Evolutionary conservation across 2,329 filamentous ascomycete species (phyloP).

Genomic region (Ophiostoma triangulosporum): DNA sequence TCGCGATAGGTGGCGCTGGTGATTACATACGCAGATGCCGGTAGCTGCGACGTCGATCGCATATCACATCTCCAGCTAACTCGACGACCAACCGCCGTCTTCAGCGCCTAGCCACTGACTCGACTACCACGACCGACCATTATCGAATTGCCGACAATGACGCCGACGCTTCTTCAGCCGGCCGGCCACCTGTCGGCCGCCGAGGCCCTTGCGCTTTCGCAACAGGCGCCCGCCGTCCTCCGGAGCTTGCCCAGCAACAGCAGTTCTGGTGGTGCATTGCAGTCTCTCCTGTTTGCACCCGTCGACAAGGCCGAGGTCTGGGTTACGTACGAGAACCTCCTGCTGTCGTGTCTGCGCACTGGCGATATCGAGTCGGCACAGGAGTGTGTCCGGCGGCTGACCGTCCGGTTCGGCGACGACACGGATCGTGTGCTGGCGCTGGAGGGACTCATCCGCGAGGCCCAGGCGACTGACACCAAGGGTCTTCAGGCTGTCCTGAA

Average conservation of each 20-base stretch:
- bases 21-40: background rate
- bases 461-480: slow-evolving; percentile 49
- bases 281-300: slow-evolving; percentile 35
- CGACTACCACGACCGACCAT: background rate
- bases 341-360: slow-evolving; percentile 71
- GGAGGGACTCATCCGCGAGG: slow-evolving; percentile 72
- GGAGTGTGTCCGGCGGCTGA: slow-evolving; percentile 60
- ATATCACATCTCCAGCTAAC: background rate
- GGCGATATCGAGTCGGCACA: slow-evolving; percentile 70
- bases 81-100: background rate
- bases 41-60: background rate
- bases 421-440: slow-evolving; percentile 84
- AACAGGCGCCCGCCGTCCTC: slow-evolving; percentile 45
- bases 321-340: slow-evolving; percentile 73
- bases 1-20: background rate
- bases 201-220: slow-evolving; percentile 43
- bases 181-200: slow-evolving; percentile 42
- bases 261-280: slow-evolving; percentile 34
- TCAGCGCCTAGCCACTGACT: no score
- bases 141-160: slow-evolving; percentile 23
- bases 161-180: slow-evolving; percentile 40
- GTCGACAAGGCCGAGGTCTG: slow-evolving; percentile 69
- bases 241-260: slow-evolving; percentile 35
- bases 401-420: slow-evolving; percentile 62
- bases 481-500: slow-evolving; percentile 57